A percentile compares a stretch with the other conserved stretches of the same genome.
phyloP scores from a whole-genome alignment of 164 flowering plant species.

The Nymphaea colorata region DNA sequence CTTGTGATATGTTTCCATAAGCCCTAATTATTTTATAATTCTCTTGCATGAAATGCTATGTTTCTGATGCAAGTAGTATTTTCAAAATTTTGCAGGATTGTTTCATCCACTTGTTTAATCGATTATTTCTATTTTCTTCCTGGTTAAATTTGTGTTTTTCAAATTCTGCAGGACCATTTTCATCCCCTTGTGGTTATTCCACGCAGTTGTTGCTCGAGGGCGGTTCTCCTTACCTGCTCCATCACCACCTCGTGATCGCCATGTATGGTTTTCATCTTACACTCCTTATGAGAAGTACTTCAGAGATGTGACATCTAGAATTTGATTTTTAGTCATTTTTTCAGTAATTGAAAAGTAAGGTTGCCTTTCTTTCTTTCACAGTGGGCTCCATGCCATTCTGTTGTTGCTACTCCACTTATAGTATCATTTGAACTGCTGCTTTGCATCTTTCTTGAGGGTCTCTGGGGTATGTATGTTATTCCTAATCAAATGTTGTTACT shows the following conservation, averaged over 20 bases:
- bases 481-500: too few relatives aligned
- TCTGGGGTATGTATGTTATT: constrained; percentile 33
- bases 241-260: constrained; percentile 74
- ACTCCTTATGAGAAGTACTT: not conserved
- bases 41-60: not conserved
- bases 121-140: not conserved
- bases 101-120: too few relatives aligned
- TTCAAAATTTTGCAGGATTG: not conserved
- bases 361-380: constrained; percentile 21
- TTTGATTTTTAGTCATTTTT: not conserved
- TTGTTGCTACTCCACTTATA: constrained; percentile 69
- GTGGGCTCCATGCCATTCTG: constrained; percentile 99
- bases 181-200: constrained; percentile 79
- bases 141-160: not conserved
- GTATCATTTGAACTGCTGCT: constrained; percentile 86
- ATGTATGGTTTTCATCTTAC: constrained; percentile 35
- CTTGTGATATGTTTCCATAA: too few relatives aligned
- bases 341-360: not conserved
- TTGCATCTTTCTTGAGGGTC: constrained; percentile 78
- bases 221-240: constrained; percentile 94
- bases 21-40: too few relatives aligned
- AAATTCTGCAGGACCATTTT: constrained; percentile 49
- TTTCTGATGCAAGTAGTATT: not conserved
- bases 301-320: not conserved
- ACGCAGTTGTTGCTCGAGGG: constrained; percentile 74